Base-by-base conservation (phyloP, 352 stramenopile genomes). In the Phytophthora pseudosyringae region DNA sequence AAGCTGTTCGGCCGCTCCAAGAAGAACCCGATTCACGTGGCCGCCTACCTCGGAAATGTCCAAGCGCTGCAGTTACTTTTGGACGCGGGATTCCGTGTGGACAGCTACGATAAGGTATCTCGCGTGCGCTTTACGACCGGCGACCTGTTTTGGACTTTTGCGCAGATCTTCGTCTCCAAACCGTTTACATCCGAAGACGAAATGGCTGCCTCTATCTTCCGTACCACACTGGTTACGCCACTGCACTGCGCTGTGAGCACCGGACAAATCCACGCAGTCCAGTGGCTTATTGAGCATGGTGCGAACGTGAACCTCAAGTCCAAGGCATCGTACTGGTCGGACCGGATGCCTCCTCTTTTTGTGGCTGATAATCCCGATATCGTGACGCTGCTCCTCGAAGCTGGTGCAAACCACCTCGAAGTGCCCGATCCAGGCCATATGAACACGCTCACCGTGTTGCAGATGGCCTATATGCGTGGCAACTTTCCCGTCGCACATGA, bases 11-110 rank as follows among this genome's bases (percentile, higher is more conserved):
- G 76, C 40, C 69, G 73, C 29, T 92, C 84, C 25, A 87, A 88
- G 57, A 94, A 94, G 73, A 94, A 94, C 49, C 86, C 86, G 6
- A 65, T 94, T 36, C 86, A 94, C 46, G 69, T 87, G n/a, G 86
- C 86, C 3, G 80, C 83, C 8, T 83, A 88, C 55, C 59, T 83
- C n/a, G 83, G 84, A 55, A 88, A 94, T 61, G 65, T 89, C 13
- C 64, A 77, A 39, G 80, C 83, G 16, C 72, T 93, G 25, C 68
- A 83, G 9, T 46, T 87, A 49, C 66, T 94, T 11, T 28, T 81
- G 2, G 48, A 77, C 4, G 79, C 79, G 18, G 81, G 82, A 0
- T 88, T 94, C 49, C 58, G 76, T 10, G 63, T 93, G 5, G 83
- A 93, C 39, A 78, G 74, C 43, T 81, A 79, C 39, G 86, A 94